phyloP scores from a whole-genome alignment of 257 asterid genomes.

The Penstemon newberryi region DNA sequence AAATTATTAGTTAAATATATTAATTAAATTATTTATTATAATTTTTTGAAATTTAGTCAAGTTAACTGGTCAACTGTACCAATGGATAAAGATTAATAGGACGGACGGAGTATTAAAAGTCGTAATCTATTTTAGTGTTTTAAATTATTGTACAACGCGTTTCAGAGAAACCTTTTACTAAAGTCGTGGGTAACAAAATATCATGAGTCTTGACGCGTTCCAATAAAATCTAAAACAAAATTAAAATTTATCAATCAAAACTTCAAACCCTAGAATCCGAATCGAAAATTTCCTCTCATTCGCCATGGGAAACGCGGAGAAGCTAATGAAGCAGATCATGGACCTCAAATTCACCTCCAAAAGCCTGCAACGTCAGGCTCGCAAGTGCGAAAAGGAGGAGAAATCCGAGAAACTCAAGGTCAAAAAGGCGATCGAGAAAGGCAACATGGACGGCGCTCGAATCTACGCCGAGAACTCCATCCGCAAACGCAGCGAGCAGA shows the following conservation, averaged over 20 bases:
- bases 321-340: constrained; percentile 89
- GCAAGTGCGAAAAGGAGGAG: constrained; percentile 95
- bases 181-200: too few species aligned
- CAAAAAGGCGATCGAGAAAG: constrained; percentile 94
- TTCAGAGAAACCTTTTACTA: too few species aligned
- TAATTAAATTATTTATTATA: too few species aligned
- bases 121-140: too few species aligned
- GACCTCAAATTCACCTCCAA: constrained; percentile 91
- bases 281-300: not conserved
- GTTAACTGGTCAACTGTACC: too few species aligned
- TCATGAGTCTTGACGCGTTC: too few species aligned
- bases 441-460: constrained; percentile 97
- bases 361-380: constrained; percentile 79
- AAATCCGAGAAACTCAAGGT: constrained; percentile 90
- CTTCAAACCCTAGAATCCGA: constrained; percentile 13
- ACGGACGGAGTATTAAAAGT: too few species aligned
- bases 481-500: constrained; percentile 93
- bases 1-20: too few species aligned
- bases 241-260: constrained; percentile 14
- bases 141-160: too few species aligned
- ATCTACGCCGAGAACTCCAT: constrained; percentile 98
- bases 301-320: constrained; percentile 88
- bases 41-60: too few species aligned
- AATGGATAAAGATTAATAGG: too few species aligned
- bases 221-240: not conserved